A percentile compares a stretch with the other conserved stretches of the same genome.
These are phyloP conservation scores for Sutorius australiensis DNA, from an alignment of 768 basidiomycete genomes.

Conservation along the genomic window DNA sequence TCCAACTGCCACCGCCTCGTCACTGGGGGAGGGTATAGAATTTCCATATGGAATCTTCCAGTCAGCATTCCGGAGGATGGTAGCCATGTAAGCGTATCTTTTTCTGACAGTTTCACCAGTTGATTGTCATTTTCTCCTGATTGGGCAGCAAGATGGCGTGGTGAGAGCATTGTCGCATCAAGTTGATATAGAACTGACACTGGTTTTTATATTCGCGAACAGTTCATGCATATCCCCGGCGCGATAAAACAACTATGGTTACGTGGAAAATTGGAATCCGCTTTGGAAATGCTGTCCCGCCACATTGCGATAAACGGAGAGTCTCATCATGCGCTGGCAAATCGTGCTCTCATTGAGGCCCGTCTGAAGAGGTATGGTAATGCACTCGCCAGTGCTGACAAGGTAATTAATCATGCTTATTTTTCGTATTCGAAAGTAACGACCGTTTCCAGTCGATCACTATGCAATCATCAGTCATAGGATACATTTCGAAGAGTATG, in stretches of 20 bases:
- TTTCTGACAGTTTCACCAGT: background rate
- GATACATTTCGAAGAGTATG: slow-evolving; percentile 14
- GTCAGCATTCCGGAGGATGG: background rate
- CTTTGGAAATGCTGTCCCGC: slow-evolving; percentile 7
- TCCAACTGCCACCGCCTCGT: slow-evolving; percentile 5
- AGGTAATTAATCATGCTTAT: background rate
- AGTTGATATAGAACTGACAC: background rate
- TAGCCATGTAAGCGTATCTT: background rate
- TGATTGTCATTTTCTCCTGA: background rate
- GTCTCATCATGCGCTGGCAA: slow-evolving; percentile 3
- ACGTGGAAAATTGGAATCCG: background rate
- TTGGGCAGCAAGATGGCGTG: background rate
- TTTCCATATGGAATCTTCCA: slow-evolving; percentile 14
- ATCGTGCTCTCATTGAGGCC: slow-evolving; percentile 11
- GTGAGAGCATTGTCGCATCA: background rate
- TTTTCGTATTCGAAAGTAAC: background rate
- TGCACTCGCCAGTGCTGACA: slow-evolving; percentile 12
- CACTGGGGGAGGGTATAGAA: slow-evolving; percentile 7
- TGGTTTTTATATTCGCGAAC: background rate
- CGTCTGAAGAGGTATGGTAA: slow-evolving; percentile 1
- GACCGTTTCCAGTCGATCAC: slow-evolving; percentile 4
- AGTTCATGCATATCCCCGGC: slow-evolving; percentile 11
- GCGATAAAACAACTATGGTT: slow-evolving; percentile 3
- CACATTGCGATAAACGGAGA: slow-evolving; percentile 3
- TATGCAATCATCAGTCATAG: slow-evolving; percentile 10